These are phyloP conservation scores for Babesia ovis DNA, from an alignment of 169 alveolate genomes.

Conservation along the genomic window DNA sequence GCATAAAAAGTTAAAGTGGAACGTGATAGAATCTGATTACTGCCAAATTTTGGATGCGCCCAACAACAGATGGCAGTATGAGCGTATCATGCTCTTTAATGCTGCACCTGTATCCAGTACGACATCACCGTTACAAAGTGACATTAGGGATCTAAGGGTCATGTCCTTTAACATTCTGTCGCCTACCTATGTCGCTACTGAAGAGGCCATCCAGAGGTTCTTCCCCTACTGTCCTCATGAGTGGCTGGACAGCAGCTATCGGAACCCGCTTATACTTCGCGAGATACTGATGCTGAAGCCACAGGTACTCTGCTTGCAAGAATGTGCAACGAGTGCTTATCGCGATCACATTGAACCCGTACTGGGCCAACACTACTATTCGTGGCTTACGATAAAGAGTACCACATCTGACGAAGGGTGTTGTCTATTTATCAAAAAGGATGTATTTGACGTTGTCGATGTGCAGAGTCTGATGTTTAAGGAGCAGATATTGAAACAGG, in stretches of 20 bases:
- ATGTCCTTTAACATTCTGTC: conserved; percentile 65
- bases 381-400: conserved; percentile 56
- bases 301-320: conserved; percentile 59
- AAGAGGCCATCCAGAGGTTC: conserved; percentile 53
- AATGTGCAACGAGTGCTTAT: conserved; percentile 56
- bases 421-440: conserved; percentile 36
- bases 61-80: conserved; percentile 49
- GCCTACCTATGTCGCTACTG: conserved; percentile 56
- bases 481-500: conserved; percentile 19
- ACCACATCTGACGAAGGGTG: conserved; percentile 62
- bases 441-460: conserved; percentile 26
- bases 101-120: background rate
- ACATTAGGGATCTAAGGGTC: conserved; percentile 29
- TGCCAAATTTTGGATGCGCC: conserved; percentile 32
- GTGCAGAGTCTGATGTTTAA: conserved; percentile 36
- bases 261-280: conserved; percentile 56
- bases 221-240: conserved; percentile 67
- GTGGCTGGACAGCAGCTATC: conserved; percentile 40
- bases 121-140: conserved; percentile 17
- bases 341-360: conserved; percentile 41
- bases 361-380: conserved; percentile 39
- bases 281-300: conserved; percentile 51
- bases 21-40: conserved; percentile 36
- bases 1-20: conserved; percentile 35
- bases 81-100: conserved; percentile 31